Conservation (phyloP, 176 grass and related monocot species). For the Oryza glumipatula region DNA sequence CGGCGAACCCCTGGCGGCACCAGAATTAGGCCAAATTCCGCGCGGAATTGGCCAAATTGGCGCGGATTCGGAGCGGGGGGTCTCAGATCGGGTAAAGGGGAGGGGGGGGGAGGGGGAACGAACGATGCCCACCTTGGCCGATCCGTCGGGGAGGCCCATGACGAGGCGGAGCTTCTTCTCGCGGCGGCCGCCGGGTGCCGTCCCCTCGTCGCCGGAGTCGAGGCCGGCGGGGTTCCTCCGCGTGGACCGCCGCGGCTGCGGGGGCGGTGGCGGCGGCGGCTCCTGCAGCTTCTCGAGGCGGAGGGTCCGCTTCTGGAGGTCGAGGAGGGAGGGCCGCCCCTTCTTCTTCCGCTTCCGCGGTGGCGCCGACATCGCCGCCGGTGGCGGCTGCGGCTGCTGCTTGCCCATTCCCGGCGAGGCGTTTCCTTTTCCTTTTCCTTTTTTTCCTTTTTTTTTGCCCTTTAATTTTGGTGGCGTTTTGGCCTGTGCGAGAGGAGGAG, state of each 20-base stretch:
- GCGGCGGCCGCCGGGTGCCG: slow-evolving; percentile 42
- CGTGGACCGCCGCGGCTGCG: slow-evolving; percentile 38
- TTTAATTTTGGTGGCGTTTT: not conserved
- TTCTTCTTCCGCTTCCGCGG: slow-evolving; percentile 76
- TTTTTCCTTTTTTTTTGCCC: not conserved
- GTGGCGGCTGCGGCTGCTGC: slow-evolving; percentile 60
- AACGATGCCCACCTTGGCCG: slow-evolving; percentile 45
- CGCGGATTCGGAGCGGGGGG: slow-evolving; percentile 35
- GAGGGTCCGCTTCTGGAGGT: slow-evolving; percentile 80
- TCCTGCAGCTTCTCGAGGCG: slow-evolving; percentile 63
- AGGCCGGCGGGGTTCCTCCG: slow-evolving; percentile 55
- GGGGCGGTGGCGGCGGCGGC: slow-evolving; percentile 1
- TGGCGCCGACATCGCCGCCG: slow-evolving; percentile 65
- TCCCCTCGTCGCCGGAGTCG: slow-evolving; percentile 45
- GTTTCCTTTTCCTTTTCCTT: not conserved
- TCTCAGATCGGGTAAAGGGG: slow-evolving; percentile 27
- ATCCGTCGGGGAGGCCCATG: slow-evolving; percentile 62
- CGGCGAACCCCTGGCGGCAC: not conserved
- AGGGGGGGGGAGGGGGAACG: too few relatives aligned
- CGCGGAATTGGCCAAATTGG: slow-evolving; percentile 29
- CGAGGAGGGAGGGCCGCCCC: slow-evolving; percentile 89
- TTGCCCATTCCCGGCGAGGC: slow-evolving; percentile 62
- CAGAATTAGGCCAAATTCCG: slow-evolving; percentile 41
- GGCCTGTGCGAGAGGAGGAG: slow-evolving; percentile 9
- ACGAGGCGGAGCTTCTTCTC: slow-evolving; percentile 95